These are phyloP conservation scores for Trichomonascaceae sp. DNA, from an alignment of 1,139 yeast species.

Conservation along the genomic window DNA sequence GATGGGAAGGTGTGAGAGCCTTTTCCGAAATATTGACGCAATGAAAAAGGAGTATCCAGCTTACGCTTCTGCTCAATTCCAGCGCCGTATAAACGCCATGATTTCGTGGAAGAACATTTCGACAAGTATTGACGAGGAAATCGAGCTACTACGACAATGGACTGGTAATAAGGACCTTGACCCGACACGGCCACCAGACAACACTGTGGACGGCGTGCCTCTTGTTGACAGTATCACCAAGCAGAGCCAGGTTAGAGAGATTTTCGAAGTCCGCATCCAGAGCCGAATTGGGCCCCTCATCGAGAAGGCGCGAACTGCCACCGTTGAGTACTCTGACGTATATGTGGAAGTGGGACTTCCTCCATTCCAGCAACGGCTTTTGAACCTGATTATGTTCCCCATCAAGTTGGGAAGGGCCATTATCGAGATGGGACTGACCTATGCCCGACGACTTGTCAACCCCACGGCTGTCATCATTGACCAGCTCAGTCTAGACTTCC, in stretches of 20 bases:
- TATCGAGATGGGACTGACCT: constrained; percentile 57
- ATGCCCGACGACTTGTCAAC: constrained; percentile 66
- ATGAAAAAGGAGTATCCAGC: constrained; percentile 71
- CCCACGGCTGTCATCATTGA: constrained; percentile 96
- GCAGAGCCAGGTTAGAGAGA: constrained; percentile 66
- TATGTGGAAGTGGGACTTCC: constrained; percentile 67
- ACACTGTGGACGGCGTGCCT: constrained; percentile 23
- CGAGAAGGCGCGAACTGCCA: constrained; percentile 63
- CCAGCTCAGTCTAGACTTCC: constrained; percentile 82
- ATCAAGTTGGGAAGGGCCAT: constrained; percentile 70
- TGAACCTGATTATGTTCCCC: constrained; percentile 64
- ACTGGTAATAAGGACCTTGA: constrained; percentile 76
- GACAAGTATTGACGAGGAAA: constrained; percentile 50
- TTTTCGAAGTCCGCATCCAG: constrained; percentile 46
- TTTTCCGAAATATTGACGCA: constrained; percentile 71
- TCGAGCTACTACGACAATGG: constrained; percentile 46
- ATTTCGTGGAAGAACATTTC: constrained; percentile 77
- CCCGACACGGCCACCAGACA: constrained; percentile 28
- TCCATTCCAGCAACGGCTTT: constrained; percentile 53
- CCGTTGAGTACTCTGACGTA: constrained; percentile 45
- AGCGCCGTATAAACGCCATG: constrained; percentile 57
- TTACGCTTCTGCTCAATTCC: constrained; percentile 53
- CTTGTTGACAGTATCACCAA: constrained; percentile 79
- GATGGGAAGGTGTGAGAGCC: constrained; percentile 55
- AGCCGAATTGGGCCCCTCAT: constrained; percentile 57